Conservation (phyloP, 441 rosid species). For the Jatropha podagrica region DNA sequence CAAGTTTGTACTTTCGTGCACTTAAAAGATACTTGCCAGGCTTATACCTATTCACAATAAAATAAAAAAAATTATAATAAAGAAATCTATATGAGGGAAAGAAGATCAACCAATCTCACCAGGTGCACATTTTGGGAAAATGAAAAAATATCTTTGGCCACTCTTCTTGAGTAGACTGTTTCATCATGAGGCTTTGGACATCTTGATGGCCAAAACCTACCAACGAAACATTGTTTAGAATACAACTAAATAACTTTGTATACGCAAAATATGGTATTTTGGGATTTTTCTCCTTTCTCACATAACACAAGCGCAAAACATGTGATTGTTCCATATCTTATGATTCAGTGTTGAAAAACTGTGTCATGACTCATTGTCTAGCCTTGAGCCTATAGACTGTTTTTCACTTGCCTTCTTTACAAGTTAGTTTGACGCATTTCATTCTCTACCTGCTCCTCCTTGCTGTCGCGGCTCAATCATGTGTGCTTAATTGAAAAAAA, state of each 20-base stretch:
- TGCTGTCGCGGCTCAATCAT: neutral
- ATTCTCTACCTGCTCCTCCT: neutral
- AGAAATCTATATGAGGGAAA: neutral
- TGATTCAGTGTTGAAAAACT: neutral
- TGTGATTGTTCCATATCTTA: too few relatives aligned
- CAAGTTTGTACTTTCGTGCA: neutral
- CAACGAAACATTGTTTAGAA: neutral
- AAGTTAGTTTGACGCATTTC: neutral
- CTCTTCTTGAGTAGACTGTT: neutral
- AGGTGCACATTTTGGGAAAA: neutral
- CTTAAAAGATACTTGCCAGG: neutral
- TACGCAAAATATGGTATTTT: too few relatives aligned
- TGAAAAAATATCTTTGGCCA: neutral
- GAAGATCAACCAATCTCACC: neutral
- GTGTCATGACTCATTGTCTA: neutral
- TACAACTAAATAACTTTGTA: neutral
- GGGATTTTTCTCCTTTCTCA: too few relatives aligned
- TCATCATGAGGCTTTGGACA: neutral
- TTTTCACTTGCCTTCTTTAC: neutral
- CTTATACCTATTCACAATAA: neutral
- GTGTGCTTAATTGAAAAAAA: neutral
- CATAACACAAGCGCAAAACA: too few relatives aligned
- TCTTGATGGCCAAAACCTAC: neutral
- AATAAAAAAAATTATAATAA: neutral
- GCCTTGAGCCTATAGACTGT: neutral